Evolutionary conservation across 768 basidiomycete genomes (phyloP), one percentile per base, ranked within the genome.

Genomic region (Mycena filopes): DNA sequence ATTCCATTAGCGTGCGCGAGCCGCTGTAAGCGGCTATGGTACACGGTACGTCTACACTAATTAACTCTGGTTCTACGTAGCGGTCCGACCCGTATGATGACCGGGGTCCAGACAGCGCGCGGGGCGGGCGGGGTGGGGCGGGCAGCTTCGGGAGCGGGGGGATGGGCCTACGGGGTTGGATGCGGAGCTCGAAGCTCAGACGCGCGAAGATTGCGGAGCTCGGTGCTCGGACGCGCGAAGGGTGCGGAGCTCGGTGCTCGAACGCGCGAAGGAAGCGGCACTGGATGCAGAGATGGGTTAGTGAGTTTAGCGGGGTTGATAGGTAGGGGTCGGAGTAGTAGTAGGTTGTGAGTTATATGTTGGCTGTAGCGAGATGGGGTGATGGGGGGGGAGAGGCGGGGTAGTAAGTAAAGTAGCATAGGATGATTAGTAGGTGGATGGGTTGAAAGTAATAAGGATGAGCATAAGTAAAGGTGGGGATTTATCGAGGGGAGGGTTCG

Each of bases 11-110:
- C 54, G 54, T 55, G 54, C 54, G 40, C 54, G 54, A 55, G 54
- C 54, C 54, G 38, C 54, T 55, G n/a, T 41, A 25, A 55, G 54
- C 38, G 54, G 54, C 54, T 55, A 55, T 55, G 54, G 54, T 55
- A 55, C 54, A 55, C 54, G 54, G 13, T 50, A 33, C 15, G 10
- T 9, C 46, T 47, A 47, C 21, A 43, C 42, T 43, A 43, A 43
- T 21, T 43, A 18, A 2, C 20, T 43, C 20, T 21, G 42, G 42
- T 43, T 16, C 42, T 3, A 20, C 15, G 42, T 13, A n/a, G n/a
- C n/a, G n/a, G n/a, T 43, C 9, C 42, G 16, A 21, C 18, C 42
- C 42, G 42, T 43, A 43, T 43, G 42, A 2, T 16, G 20, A 18
- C 42, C 42, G 42, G 12, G 12, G 18, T 3, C 18, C 42, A 21